Conservation (phyloP, 306 rosid species). For the Gastrolobium villosum region DNA sequence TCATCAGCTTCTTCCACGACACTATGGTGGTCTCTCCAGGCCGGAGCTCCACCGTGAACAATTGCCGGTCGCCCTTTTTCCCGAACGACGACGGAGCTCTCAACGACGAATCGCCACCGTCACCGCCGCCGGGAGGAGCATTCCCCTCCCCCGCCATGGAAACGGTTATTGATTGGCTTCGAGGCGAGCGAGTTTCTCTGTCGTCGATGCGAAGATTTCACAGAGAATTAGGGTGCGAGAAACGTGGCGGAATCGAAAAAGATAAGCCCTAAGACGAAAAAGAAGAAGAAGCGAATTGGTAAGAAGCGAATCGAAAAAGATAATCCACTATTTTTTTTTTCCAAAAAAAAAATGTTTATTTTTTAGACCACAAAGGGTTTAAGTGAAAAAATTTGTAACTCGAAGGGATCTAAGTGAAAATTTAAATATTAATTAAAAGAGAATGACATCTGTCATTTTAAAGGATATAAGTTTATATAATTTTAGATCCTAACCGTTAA, state of each 20-base stretch:
- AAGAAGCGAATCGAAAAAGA: no score
- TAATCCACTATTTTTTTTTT: no score
- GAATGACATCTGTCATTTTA: no score
- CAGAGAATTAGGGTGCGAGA: slow-evolving; percentile 49
- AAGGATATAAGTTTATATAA: no score
- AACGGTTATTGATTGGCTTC: slow-evolving; percentile 13
- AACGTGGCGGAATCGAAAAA: slow-evolving; percentile 32
- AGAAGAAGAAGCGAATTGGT: slow-evolving; percentile 35
- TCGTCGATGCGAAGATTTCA: slow-evolving; percentile 48
- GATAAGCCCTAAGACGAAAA: slow-evolving; percentile 58
- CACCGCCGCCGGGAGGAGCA: slow-evolving; percentile 48
- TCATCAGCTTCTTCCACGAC: slow-evolving; percentile 93
- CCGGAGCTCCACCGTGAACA: slow-evolving; percentile 91
- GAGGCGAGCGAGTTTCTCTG: slow-evolving; percentile 38
- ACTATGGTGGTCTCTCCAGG: slow-evolving; percentile 95
- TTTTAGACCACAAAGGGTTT: no score
- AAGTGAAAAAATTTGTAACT: no score
- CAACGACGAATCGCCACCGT: slow-evolving; percentile 50
- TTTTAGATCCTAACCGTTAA: no score
- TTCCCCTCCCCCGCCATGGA: slow-evolving; percentile 66
- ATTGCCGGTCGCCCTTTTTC: slow-evolving; percentile 84
- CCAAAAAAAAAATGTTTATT: no score
- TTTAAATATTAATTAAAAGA: no score
- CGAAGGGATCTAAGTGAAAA: no score
- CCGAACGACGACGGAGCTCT: slow-evolving; percentile 69